Percentiles rank a stretch among this genome's conserved stretches.
Conservation (phyloP, 2,329 filamentous ascomycete genomes). For the Eutypa lata region DNA sequence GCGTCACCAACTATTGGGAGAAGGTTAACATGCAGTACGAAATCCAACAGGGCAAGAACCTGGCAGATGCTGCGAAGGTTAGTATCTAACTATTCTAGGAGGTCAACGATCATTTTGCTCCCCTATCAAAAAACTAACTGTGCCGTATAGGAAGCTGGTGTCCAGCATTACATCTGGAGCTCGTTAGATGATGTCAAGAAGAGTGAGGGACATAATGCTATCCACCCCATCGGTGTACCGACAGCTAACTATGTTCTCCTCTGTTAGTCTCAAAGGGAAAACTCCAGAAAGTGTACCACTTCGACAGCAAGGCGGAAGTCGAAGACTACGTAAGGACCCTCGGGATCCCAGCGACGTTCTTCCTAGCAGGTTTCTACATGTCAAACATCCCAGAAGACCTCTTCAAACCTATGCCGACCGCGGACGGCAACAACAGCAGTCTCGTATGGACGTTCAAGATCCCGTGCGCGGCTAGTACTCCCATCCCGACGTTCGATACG, state of each 20-base stretch:
- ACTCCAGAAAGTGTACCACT: constrained; percentile 44
- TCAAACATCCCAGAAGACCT: constrained; percentile 37
- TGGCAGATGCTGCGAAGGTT: constrained; percentile 44
- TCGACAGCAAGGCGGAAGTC: constrained; percentile 55
- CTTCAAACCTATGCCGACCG: constrained; percentile 24
- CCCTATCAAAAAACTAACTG: constrained; percentile 2
- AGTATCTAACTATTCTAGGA: no score
- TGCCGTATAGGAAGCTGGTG: constrained; percentile 30
- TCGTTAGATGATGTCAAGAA: constrained; percentile 38
- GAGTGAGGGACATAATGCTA: constrained; percentile 27
- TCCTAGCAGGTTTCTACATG: constrained; percentile 54
- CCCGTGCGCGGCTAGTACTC: constrained; percentile 27
- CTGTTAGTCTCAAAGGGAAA: constrained; percentile 38
- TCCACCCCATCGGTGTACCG: background rate
- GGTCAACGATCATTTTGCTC: no score
- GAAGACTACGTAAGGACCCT: constrained; percentile 50
- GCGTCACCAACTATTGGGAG: constrained; percentile 52
- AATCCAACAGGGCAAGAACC: constrained; percentile 43
- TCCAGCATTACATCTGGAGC: constrained; percentile 44
- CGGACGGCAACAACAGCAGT: constrained; percentile 27
- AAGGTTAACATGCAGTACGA: constrained; percentile 37
- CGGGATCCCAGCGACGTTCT: constrained; percentile 46
- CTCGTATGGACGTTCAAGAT: constrained; percentile 32
- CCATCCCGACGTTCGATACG: constrained; percentile 32
- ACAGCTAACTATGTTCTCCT: constrained; percentile 2